Evolutionary conservation across 768 basidiomycete species (phyloP), one percentile per base, ranked within the genome.

Genomic region (Pleurotus platypus): DNA sequence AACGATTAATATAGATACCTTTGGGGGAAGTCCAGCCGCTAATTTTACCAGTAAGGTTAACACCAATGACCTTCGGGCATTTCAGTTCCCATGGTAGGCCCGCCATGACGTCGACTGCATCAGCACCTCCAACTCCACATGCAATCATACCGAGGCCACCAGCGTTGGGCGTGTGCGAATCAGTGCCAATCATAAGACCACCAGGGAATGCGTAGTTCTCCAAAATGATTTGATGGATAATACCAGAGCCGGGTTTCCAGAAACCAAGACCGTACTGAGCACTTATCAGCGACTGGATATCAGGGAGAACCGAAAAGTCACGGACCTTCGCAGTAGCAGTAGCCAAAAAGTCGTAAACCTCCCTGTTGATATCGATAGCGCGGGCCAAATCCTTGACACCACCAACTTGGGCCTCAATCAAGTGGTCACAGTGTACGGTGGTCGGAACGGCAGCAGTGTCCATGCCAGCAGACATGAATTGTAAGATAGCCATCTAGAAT

Each of bases 391-490:
- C 96, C 79, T 93, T 89, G 46, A 81, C 86, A 71, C 96, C 95
- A 56, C 94, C 95, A 54, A 94, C 71, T 70, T 98, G 96, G 40
- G 96, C 96, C 78, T 98, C 94, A 67, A 99, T 98, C 69, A 99
- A 83, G 76, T 99, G 96, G 77, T 99, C 96, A 70, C 95, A 98
- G 81, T 99, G 96, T 46, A 99, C 97, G 61, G 97, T 96, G 62
- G 96, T 96, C 35, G 96, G 96, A 61, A 98, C 95, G 46, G 96
- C 96, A 40, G 92, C 93, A 46, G 94, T 96, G 70, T 92, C 92
- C 84, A 99, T 94, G 61, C 96, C 96, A 15, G 97, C 94, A 51
- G 97, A 98, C 97, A 99, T 99, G 85, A 99, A 99, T 81, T 99
- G 97, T 63, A 99, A 83, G 57, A 99, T 84, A 16, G 97, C 97